Evolutionary conservation across 768 basidiomycete genomes (phyloP).

Genomic region (Tulasnella sp.): DNA sequence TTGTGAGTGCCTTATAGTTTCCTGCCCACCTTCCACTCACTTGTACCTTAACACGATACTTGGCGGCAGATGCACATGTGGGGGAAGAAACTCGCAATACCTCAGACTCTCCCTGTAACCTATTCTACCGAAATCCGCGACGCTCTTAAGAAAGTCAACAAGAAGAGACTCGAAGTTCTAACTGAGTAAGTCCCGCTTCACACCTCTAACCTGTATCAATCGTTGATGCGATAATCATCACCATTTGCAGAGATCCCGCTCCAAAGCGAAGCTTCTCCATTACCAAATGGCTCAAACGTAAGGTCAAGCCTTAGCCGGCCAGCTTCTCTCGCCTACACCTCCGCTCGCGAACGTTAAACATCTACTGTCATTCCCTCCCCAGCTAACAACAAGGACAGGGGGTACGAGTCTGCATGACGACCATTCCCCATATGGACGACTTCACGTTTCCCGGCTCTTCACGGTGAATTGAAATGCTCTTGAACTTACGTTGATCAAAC

Average conservation of each 20-base stretch:
- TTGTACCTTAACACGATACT: background rate
- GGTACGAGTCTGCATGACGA: background rate
- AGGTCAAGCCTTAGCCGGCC: background rate
- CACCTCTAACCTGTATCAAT: background rate
- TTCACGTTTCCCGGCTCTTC: background rate
- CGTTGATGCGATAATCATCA: background rate
- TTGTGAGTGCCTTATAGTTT: background rate
- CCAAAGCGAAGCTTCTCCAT: constrained; percentile 7
- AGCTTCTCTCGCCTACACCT: background rate
- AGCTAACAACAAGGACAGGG: background rate
- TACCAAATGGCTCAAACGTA: constrained; percentile 14
- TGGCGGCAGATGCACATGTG: constrained; percentile 19
- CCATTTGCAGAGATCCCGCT: background rate
- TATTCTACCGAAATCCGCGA: constrained; percentile 20
- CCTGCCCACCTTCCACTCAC: background rate
- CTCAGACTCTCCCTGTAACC: constrained; percentile 21
- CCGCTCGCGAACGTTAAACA: constrained; percentile 7
- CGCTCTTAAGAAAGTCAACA: constrained; percentile 22
- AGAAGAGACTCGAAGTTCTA: constrained; percentile 21
- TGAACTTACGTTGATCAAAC: background rate
- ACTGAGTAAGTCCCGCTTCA: background rate
- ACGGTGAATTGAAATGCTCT: background rate
- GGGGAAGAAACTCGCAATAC: constrained; percentile 26
- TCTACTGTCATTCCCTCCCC: background rate
- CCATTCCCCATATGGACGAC: background rate